Base-by-base conservation (phyloP, 78 protist species). In the Dictyostelium purpureum region DNA sequence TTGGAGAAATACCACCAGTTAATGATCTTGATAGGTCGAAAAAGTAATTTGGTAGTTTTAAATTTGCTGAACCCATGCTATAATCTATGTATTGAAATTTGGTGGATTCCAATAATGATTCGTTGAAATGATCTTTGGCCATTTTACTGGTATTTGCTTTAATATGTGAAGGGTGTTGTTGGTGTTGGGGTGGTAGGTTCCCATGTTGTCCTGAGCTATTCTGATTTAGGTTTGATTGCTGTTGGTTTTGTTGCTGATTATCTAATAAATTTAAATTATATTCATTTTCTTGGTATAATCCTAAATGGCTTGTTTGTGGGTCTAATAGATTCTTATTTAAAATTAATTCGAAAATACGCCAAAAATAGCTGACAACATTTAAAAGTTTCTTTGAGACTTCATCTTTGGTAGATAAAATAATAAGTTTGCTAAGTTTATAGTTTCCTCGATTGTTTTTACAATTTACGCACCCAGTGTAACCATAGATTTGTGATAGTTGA, bases 331-430 rank as follows among this genome's bases (percentile, higher is more conserved):
- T 73, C 21, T 57, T 73, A n/a, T 85, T 85, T 28, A 74, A 1
- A 45, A 85, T 52, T 79, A 85, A 45, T 45, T 85, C 92, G 57
- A 85, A 85, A 4, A 82, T 56, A 18, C 92, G 33, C 92, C 92
- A 85, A 85, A 85, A 85, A 24, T 74, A 85, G 61, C 92, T 85
- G 45, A 73, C 56, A 16, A 85, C 45, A 38, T 85, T 79, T 35
- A 85, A 45, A 14, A 85, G 11, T 35, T 85, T 85, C 49, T 85
- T 85, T 14, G 80, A 40, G 9, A 66, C 5, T 11, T 56, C 71
- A 16, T 85, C 92, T 45, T 77, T 77, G 9, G 61, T 75, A 11
- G 92, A 67, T 24, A 73, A 1, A 19, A 85, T 12, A 18, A 85
- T 45, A 16, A 70, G 26, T 77, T 77, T 77, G 11, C 49, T 35